Evolutionary conservation across 2,329 filamentous ascomycete genomes (phyloP), one percentile per base, ranked within the genome.

Genomic region (Teratosphaeria viscida): DNA sequence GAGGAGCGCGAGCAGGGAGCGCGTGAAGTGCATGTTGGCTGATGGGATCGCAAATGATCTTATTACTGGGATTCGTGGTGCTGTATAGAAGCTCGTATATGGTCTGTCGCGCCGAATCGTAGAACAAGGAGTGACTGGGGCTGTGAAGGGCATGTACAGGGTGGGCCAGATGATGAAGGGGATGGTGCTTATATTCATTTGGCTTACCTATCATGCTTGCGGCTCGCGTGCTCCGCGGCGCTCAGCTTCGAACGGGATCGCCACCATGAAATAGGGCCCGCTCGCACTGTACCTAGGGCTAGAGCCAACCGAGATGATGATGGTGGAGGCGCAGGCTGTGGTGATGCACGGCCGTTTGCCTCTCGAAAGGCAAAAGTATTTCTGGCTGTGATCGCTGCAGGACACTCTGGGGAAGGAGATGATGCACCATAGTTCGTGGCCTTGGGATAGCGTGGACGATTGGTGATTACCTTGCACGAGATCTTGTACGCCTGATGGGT

Each of bases 1-100:
- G 62, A 80, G 66, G 62, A 77, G 70, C 64, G 78, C 75, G 61
- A 79, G 62, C 62, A 78, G 63, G 59, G 75, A 72, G 68, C 73
- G 63, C 62, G 75, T 65, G 70, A 77, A 74, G 62, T 75, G 74
- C 79, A 81, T 82, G 4, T 55, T 59, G 43, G 19, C 16, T 49
- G 16, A n/a, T 11, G 43, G 6, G 8, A 6, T 23, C 19, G 43
- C 23, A 14, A 12, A 16, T 5, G 16, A n/a, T 2, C 3, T 16
- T 43, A 43, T 43, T 43, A 43, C 37, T 49, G 43, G n/a, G 43
- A 23, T 19, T 19, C 8, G 43, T 49, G 43, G 2, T 23, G 23
- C 23, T 43, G 5, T 43, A 43, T 5, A 16, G 12, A 16, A 14
- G 37, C 16, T 5, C 1, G 11, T 43, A 43, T 43, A 5, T 16